Evolutionary conservation across 805 yeast species (phyloP).

Genomic region (Wickerhamomyces mucosus): DNA sequence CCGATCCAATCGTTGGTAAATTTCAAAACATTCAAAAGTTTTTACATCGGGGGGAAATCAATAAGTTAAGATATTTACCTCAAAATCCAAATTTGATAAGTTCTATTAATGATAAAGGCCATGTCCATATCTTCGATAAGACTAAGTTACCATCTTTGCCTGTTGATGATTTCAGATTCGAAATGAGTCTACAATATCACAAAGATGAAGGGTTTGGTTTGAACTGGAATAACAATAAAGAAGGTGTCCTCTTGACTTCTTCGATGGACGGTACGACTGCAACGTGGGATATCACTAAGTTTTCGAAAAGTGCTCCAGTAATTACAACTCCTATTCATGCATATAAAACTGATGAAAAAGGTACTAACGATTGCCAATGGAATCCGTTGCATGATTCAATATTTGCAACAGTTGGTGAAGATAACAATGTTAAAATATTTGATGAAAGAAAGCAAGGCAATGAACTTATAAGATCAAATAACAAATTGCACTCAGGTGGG

Average conservation of each 20-base stretch:
- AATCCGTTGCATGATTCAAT: slow-evolving; percentile 49
- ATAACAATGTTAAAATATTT: slow-evolving; percentile 35
- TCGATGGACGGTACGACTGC: slow-evolving; percentile 56
- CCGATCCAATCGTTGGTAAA: slow-evolving; percentile 23
- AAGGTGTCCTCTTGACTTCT: slow-evolving; percentile 53
- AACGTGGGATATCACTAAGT: slow-evolving; percentile 56
- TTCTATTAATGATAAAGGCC: slow-evolving; percentile 58
- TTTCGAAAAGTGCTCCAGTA: slow-evolving; percentile 16
- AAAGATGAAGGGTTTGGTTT: slow-evolving; percentile 56
- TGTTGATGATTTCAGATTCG: slow-evolving; percentile 32
- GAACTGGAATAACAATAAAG: slow-evolving; percentile 60
- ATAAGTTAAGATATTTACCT: slow-evolving; percentile 66
- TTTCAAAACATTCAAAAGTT: slow-evolving; percentile 45
- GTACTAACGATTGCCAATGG: slow-evolving; percentile 72
- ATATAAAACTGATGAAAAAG: slow-evolving; percentile 29
- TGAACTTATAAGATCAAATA: slow-evolving; percentile 4
- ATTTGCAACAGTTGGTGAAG: slow-evolving; percentile 63
- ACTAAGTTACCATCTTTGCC: slow-evolving; percentile 64
- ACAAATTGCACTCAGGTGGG: slow-evolving; percentile 23
- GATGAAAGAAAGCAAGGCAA: slow-evolving; percentile 37
- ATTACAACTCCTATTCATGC: slow-evolving; percentile 4
- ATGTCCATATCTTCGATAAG: slow-evolving; percentile 61
- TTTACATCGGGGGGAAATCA: slow-evolving; percentile 64
- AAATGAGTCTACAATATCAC: slow-evolving; percentile 37
- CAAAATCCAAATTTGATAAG: slow-evolving; percentile 81